Conservation (phyloP, 2,329 filamentous ascomycete species). For the Botrytis paeoniae region DNA sequence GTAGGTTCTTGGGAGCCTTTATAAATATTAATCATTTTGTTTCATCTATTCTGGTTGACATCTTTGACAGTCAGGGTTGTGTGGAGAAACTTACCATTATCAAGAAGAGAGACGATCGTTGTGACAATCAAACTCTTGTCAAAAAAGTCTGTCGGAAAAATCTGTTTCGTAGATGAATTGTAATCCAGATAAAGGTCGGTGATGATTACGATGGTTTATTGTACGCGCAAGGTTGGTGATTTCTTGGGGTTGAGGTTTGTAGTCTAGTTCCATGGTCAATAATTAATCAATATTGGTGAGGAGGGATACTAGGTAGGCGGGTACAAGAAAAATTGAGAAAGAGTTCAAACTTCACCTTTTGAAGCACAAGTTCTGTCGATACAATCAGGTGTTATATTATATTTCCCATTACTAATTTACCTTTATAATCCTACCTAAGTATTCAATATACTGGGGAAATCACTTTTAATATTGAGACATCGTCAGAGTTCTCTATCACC, state of each 20-base stretch:
- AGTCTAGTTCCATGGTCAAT: not conserved
- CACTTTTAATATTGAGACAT: not conserved
- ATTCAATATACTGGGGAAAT: not conserved
- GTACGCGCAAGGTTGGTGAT: not conserved
- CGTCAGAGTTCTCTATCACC: not conserved
- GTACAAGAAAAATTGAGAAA: not conserved
- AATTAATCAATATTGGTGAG: not conserved
- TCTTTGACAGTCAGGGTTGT: not conserved
- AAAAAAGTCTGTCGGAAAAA: not conserved
- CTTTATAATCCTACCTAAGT: not conserved
- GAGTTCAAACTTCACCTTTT: not conserved
- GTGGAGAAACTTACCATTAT: conserved; percentile 7
- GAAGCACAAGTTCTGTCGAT: not conserved
- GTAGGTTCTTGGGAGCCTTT: conserved; percentile 51
- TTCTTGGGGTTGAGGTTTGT: not conserved
- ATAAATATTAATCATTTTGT: not conserved
- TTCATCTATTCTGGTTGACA: conserved; percentile 9
- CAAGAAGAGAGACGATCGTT: not conserved
- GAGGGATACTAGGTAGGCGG: not conserved
- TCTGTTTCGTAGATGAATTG: not conserved
- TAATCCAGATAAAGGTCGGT: not conserved
- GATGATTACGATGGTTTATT: not conserved
- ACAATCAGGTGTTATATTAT: not conserved
- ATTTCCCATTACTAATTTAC: too few species aligned
- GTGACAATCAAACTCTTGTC: not conserved